Conservation (phyloP, 495 filamentous ascomycete species). For the Penicillium taxi region DNA sequence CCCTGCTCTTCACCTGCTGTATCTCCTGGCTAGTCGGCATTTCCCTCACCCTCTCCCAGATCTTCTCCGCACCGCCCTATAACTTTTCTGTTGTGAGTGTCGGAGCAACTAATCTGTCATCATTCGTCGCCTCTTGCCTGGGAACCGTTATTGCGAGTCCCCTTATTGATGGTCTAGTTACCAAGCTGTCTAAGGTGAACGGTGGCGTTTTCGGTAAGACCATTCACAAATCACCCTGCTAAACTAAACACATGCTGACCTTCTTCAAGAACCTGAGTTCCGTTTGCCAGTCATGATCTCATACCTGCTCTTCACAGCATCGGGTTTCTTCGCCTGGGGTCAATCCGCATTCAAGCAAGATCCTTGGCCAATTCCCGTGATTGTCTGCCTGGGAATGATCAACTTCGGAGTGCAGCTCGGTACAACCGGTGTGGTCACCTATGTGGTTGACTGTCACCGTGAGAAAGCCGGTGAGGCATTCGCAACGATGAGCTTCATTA, state of each 20-base stretch:
- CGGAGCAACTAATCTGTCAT: constrained; percentile 34
- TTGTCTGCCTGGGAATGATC: constrained; percentile 37
- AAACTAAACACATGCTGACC: constrained; percentile 18
- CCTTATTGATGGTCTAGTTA: constrained; percentile 34
- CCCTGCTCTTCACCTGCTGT: constrained; percentile 35
- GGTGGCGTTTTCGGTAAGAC: constrained; percentile 21
- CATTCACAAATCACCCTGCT: background rate
- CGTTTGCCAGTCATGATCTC: constrained; percentile 37
- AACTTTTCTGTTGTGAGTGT: constrained; percentile 37
- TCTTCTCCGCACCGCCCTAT: constrained; percentile 41
- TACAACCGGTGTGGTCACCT: constrained; percentile 32
- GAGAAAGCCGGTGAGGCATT: constrained; percentile 37
- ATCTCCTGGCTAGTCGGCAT: constrained; percentile 43
- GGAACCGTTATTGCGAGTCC: constrained; percentile 32
- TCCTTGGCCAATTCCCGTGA: constrained; percentile 32
- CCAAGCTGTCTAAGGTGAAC: constrained; percentile 21
- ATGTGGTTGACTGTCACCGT: constrained; percentile 35
- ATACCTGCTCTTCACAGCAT: constrained; percentile 32
- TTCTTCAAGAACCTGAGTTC: constrained; percentile 44
- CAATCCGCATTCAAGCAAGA: constrained; percentile 20
- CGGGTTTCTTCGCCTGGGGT: constrained; percentile 41
- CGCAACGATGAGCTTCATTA: constrained; percentile 35
- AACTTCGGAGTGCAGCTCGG: constrained; percentile 38
- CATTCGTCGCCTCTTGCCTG: constrained; percentile 34
- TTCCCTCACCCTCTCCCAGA: constrained; percentile 35